Evolutionary conservation across 768 basidiomycete species (phyloP).

Genomic region (Fomitopsis serialis): DNA sequence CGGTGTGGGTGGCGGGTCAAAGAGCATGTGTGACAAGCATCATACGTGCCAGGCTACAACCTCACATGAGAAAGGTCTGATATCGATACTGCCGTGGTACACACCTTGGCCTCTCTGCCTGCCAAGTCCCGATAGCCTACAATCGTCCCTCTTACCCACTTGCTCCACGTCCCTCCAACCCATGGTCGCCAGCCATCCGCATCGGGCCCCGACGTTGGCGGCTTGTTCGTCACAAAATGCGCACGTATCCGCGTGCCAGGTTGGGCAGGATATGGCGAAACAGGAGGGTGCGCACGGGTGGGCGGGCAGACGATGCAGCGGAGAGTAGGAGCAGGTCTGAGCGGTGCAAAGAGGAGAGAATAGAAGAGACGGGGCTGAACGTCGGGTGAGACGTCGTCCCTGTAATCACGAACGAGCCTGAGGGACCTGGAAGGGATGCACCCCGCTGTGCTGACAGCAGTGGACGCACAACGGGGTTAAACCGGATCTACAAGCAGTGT

Average conservation of each 20-base stretch:
- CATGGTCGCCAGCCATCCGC: slow-evolving; percentile 42
- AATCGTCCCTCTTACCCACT: slow-evolving; percentile 48
- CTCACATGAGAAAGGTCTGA: not conserved
- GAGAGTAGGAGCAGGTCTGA: slow-evolving; percentile 51
- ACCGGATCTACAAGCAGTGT: slow-evolving; percentile 26
- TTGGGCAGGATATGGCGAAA: slow-evolving; percentile 58
- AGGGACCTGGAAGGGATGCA: slow-evolving; percentile 10
- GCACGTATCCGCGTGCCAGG: slow-evolving; percentile 40
- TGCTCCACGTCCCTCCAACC: slow-evolving; percentile 49
- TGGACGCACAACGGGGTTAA: slow-evolving; percentile 25
- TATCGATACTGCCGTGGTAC: slow-evolving; percentile 18
- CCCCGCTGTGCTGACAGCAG: slow-evolving; percentile 7
- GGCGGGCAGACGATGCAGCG: slow-evolving; percentile 7
- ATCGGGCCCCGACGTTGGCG: slow-evolving; percentile 19
- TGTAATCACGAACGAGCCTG: slow-evolving; percentile 41
- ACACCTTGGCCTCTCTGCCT: slow-evolving; percentile 53
- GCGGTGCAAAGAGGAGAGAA: slow-evolving; percentile 53
- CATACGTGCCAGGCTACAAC: slow-evolving; percentile 61
- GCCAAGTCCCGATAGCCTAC: slow-evolving; percentile 56
- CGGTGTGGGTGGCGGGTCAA: slow-evolving; percentile 48
- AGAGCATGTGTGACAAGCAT: slow-evolving; percentile 53
- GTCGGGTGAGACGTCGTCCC: slow-evolving; percentile 30
- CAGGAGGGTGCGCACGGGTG: slow-evolving; percentile 38
- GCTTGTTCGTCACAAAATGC: slow-evolving; percentile 46
- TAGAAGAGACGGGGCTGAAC: slow-evolving; percentile 34